phyloP scores from a whole-genome alignment of 202 grass and related monocot genomes.

The Miscanthus sacchariflorus region DNA sequence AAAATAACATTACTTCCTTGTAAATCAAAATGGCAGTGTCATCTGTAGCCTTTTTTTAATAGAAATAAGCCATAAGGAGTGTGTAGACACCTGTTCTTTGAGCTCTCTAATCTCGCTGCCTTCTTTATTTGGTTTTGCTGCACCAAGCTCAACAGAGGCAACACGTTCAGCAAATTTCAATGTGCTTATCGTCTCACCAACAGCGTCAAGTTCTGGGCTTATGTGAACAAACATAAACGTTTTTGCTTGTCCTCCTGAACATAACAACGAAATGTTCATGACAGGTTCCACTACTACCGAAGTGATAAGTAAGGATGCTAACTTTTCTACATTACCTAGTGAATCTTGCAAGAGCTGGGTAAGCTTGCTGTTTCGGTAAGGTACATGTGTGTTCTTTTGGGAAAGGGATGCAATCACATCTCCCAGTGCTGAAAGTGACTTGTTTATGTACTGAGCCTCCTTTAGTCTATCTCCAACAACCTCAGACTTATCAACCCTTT shows the following conservation, averaged over 20 bases:
- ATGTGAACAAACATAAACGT: conserved; percentile 97
- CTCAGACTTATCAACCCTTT: conserved; percentile 97
- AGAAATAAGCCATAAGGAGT: conserved; percentile 19
- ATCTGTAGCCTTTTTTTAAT: conserved; percentile 5
- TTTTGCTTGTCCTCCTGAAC: conserved; percentile 96
- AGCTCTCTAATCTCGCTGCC: conserved; percentile 73
- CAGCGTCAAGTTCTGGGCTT: conserved; percentile 74
- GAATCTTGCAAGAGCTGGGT: conserved; percentile 98
- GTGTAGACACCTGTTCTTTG: conserved; percentile 71
- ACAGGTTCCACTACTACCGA: conserved; percentile 31
- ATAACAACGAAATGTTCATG: conserved; percentile 40
- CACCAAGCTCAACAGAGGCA: conserved; percentile 89
- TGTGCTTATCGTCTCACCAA: conserved; percentile 88
- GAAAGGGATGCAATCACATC: conserved; percentile 93
- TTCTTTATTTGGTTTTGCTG: conserved; percentile 84
- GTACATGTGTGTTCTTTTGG: conserved; percentile 81
- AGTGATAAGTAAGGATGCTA: conserved; percentile 16
- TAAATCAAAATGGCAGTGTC: conserved; percentile 9
- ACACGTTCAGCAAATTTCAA: conserved; percentile 98
- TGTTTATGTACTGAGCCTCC: conserved; percentile 98
- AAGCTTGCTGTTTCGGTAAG: conserved; percentile 98
- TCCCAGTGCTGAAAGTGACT: conserved; percentile 94
- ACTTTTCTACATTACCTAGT: conserved; percentile 59
- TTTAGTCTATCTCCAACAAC: conserved; percentile 93
- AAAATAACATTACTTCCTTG: conserved; percentile 28